Evolutionary conservation across 2,329 filamentous ascomycete genomes (phyloP), one percentile per base, ranked within the genome.

Genomic region (Aspergillus tamarii): DNA sequence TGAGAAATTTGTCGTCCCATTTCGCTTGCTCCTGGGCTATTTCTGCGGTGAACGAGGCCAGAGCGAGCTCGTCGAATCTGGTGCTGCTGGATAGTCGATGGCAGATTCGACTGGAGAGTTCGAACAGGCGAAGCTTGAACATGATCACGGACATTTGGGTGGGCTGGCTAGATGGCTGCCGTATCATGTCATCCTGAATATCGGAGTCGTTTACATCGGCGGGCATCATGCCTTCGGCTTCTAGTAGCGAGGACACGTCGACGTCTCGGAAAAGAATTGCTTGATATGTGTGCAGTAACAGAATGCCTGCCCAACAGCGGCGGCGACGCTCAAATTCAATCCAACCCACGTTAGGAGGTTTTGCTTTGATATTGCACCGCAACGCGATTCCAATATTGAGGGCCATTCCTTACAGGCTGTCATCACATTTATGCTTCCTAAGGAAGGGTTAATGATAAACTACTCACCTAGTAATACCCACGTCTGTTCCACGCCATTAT

Each of bases 131-230:
- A 45, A 75, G 64, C 54, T 76, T 76, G 48, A 64, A 62, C 26
- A 71, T 67, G 46, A 75, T 72, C n/a, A 76, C 66, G 2, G 74
- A 72, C 74, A 77, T 75, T 50, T 77, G 72, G 1, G 74, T 75
- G 0, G 72, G 72, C 21, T 66, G 14, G 21, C 45, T 46, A 5
- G 65, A 66, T 5, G 68, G 58, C 1, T 56, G 46, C 3, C 48
- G 34, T 28, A 69, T 66, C 3, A 36, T 52, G 7, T 66, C 52
- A 1, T 59, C 26, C 7, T 45, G 60, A 28, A 73, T 70, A 41
- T 70, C 65, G 8, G 54, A 36, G 57, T 74, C 70, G 59, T 75
- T 70, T 28, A 74, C 66, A 53, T 74, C 67, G 1, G 72, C 67
- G 1, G 69, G 71, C 36, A 71, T 41, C 4, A 59, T 60, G 34